Evolutionary conservation across 164 flowering plant species (phyloP), one percentile per base, ranked within the genome.

Genomic region (Stephania japonica): DNA sequence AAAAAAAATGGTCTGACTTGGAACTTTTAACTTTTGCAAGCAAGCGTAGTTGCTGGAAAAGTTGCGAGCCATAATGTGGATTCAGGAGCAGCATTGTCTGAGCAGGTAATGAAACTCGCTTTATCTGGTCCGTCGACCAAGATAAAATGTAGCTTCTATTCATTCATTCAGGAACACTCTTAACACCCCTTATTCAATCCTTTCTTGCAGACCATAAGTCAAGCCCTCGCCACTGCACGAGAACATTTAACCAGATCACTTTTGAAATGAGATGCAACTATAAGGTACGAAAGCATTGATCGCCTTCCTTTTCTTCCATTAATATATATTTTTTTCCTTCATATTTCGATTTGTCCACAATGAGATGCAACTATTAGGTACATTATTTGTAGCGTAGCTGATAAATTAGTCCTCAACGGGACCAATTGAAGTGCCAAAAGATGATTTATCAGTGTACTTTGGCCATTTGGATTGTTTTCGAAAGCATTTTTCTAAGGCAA

Each of bases 171-270:
- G 8, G 24, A 27, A 1, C 42, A 67, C 7, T 2, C 50, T 24
- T 76, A 38, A 42, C 25, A 70, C 5, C 25, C 50, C 24, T 7
- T n/a, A 41, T 24, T 24, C 42, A 18, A 32, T 32, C 26, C 44
- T 42, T 64, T 70, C 63, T 70, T 83, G 83, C 84, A 86, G 89
- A 87, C 94, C n/a, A 78, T 90, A 76, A 79, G 83, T 75, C 94
- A 90, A 79, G 94, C 94, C 63, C 81, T 87, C 79, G 90, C 90
- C 10, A 83, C 89, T 24, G 94, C 92, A 13, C 83, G 90, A 1
- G 92, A 88, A 69, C 91, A 90, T 71, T 79, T 89, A 66, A 80
- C 90, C 43, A 87, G 91, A 83, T 85, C 89, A 56, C 90, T 90
- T 71, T 84, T 90, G 23, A 82, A 73, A 67, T 86, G 81, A 86